Evolutionary conservation across 768 basidiomycete genomes (phyloP).

Genomic region (Lactarius evosmus): DNA sequence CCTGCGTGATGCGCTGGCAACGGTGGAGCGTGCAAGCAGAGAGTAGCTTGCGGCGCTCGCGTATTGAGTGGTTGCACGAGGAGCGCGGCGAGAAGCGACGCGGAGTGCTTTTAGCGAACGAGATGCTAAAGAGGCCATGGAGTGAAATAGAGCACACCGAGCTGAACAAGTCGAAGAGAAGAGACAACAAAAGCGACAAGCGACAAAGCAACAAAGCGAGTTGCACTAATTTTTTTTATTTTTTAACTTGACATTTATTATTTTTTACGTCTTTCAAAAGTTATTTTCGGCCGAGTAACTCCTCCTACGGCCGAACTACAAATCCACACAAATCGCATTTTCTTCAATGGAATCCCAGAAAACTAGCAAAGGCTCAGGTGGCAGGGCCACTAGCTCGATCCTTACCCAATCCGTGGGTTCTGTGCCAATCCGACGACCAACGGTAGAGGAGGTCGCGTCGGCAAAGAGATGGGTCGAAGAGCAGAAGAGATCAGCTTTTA

Average conservation of each 20-base stretch:
- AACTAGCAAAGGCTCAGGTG: not conserved
- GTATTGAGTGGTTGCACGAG: conserved; percentile 44
- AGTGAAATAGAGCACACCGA: not conserved
- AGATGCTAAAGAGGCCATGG: conserved; percentile 62
- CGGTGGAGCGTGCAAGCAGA: conserved; percentile 42
- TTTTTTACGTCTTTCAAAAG: not conserved
- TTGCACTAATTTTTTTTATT: not conserved
- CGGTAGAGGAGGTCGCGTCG: not conserved
- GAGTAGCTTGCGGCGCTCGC: conserved; percentile 65
- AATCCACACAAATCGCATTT: no score
- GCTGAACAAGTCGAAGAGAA: not conserved
- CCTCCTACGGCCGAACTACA: no score
- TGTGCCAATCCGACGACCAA: conserved; percentile 2
- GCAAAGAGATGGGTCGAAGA: conserved; percentile 17
- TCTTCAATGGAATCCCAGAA: conserved; percentile 5
- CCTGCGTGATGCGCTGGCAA: conserved; percentile 29
- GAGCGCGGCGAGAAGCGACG: conserved; percentile 61
- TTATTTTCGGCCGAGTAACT: no score
- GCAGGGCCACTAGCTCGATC: not conserved
- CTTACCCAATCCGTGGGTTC: not conserved
- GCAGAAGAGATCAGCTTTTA: conserved; percentile 8
- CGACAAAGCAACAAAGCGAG: not conserved
- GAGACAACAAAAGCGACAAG: not conserved
- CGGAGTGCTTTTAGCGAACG: conserved; percentile 67
- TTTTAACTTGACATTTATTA: not conserved